phyloP scores from a whole-genome alignment of 2,329 filamentous ascomycete species.

The Fusarium sp. region DNA sequence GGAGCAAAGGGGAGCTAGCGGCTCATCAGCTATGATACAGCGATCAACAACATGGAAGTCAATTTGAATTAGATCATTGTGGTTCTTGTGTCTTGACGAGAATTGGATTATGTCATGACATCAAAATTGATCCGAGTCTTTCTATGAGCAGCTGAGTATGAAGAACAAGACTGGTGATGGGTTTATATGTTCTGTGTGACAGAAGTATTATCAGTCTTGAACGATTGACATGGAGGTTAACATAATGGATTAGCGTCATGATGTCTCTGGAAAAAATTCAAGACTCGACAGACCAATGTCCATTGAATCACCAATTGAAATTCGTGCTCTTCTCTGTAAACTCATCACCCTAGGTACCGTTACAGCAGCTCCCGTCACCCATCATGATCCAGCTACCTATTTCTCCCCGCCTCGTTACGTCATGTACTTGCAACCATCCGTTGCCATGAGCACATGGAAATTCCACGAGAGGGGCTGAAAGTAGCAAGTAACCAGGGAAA shows the following conservation, averaged over 20 bases:
- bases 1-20: conserved; percentile 25
- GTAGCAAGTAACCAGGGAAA: conserved; percentile 23
- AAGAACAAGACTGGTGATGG: no score
- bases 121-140: background rate
- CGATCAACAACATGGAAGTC: background rate
- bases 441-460: conserved; percentile 38
- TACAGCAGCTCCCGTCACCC: conserved; percentile 13
- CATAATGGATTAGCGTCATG: conserved; percentile 3
- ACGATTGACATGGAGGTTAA: background rate
- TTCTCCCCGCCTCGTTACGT: conserved; percentile 43
- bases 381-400: conserved; percentile 31
- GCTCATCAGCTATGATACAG: conserved; percentile 24
- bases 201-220: no score
- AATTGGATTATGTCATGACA: conserved; percentile 22
- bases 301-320: conserved; percentile 1
- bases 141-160: background rate
- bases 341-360: background rate
- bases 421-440: conserved; percentile 43
- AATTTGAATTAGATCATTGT: background rate
- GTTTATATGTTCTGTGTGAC: no score
- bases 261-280: background rate
- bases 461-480: conserved; percentile 20
- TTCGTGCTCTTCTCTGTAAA: background rate
- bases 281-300: background rate
- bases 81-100: background rate